Evolutionary conservation across 2,329 filamentous ascomycete species (phyloP), one percentile per base, ranked within the genome.

Genomic region (Venturia carpophila): DNA sequence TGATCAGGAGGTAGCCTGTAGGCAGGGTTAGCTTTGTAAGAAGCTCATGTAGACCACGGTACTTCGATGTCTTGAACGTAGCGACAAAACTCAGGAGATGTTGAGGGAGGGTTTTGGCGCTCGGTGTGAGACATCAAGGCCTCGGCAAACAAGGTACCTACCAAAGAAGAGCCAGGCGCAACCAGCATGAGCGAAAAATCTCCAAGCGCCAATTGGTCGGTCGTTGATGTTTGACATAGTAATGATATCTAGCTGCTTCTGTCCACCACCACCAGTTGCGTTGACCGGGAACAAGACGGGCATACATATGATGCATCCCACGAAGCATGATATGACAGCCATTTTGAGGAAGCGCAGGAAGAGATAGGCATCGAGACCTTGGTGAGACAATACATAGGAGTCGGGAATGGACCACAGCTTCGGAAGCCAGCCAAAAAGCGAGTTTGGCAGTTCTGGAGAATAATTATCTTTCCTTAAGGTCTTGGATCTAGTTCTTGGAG

Each of bases 341-440:
- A 79, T 70, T 68, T 78, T 79, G 69, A 81, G 75, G 69, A 78
- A 80, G 47, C 79, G 74, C 58, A 82, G 71, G 66, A 77, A 81
- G 17, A 82, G 73, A 65, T 77, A 81, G 39, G 77, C 78, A 68
- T 82, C 79, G 60, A 82, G 75, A 13, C 78, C 79, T 67, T 78
- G 76, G 69, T 80, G 78, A 67, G 79, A 76, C 60, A 82, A 74
- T 27, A 81, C 75, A 66, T 78, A 79, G 43, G 71, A 71, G 69
- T 80, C 79, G 39, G 75, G 71, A 56, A 80, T 76, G 69, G 68
- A 70, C 30, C 74, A 72, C 68, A 79, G 79, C 65, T 79, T 76
- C 7, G 72, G 74, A 63, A 85, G 77, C 83, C 83, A 86, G 68
- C 82, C 81, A 61, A 84, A 72, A 5, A 37, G 27, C 2, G 52